Conservation (phyloP, 495 filamentous ascomycete species). For the Hypoxylon subgilvum region DNA sequence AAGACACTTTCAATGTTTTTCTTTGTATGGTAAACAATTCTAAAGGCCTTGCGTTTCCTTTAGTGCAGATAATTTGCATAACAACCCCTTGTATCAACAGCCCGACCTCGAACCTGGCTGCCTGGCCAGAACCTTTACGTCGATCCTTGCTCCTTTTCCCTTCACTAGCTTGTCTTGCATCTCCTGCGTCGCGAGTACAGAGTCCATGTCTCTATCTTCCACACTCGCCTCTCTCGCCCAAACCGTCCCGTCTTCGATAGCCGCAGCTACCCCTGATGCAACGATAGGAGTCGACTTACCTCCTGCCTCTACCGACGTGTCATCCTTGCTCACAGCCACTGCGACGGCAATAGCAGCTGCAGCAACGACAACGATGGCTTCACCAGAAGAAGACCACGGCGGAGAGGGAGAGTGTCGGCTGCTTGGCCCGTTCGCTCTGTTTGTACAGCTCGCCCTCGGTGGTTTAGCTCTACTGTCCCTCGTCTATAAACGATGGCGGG, state of each 20-base stretch:
- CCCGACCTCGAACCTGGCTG: constrained; percentile 33
- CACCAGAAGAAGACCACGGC: constrained; percentile 15
- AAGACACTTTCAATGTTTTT: constrained; percentile 1
- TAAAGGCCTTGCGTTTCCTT: constrained; percentile 2
- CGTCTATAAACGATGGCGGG: constrained; percentile 91
- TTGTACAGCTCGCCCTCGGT: constrained; percentile 90
- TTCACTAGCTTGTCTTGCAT: constrained; percentile 11
- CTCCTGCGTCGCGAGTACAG: constrained; percentile 19
- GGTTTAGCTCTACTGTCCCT: constrained; percentile 80
- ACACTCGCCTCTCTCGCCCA: constrained; percentile 20
- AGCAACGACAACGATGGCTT: constrained; percentile 24
- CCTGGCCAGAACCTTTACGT: constrained; percentile 36
- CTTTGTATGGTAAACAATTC: constrained; percentile 9
- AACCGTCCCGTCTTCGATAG: constrained; percentile 32
- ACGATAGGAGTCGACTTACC: constrained; percentile 40
- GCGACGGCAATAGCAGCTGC: constrained; percentile 42
- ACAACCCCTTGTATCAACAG: constrained; percentile 2
- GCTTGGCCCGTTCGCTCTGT: constrained; percentile 82
- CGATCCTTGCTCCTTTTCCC: constrained; percentile 29
- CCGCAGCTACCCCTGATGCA: constrained; percentile 36
- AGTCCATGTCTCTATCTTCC: constrained; percentile 37
- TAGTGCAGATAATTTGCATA: constrained; percentile 7
- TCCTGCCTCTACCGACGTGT: constrained; percentile 37
- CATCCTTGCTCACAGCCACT: constrained; percentile 39
- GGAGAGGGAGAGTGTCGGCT: constrained; percentile 74